Evolutionary conservation across 2,329 filamentous ascomycete genomes (phyloP).

Genomic region (Alternaria sp.): DNA sequence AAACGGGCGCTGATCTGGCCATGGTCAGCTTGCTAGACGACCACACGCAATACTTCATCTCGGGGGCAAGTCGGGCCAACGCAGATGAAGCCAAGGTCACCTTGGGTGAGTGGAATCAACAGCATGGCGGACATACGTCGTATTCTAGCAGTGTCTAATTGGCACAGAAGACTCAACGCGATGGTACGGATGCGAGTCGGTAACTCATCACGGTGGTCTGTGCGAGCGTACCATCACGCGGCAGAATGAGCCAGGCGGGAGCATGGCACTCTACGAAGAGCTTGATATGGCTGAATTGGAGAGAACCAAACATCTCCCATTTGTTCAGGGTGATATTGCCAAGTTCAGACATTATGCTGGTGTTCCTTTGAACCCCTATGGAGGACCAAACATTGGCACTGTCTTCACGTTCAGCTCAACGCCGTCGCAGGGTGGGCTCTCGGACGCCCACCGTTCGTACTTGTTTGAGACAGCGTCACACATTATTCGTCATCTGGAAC

Average conservation of each 20-base stretch:
- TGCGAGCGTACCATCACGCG: constrained; percentile 13
- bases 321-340: constrained; percentile 9
- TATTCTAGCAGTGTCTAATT: neutral
- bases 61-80: constrained; percentile 8
- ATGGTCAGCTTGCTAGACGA: constrained; percentile 13
- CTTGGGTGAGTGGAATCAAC: constrained; percentile 1
- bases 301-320: constrained; percentile 9
- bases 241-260: constrained; percentile 4
- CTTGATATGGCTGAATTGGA: constrained; percentile 7
- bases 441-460: neutral
- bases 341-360: constrained; percentile 12
- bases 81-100: constrained; percentile 6
- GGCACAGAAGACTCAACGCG: constrained; percentile 3
- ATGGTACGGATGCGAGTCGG: constrained; percentile 15
- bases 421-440: constrained; percentile 2
- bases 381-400: constrained; percentile 11
- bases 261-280: constrained; percentile 11
- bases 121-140: neutral
- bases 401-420: constrained; percentile 7
- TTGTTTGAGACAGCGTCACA: constrained; percentile 6
- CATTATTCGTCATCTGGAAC: constrained; percentile 10
- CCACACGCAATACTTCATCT: constrained; percentile 13
- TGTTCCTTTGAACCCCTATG: constrained; percentile 10
- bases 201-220: constrained; percentile 10
- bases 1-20: constrained; percentile 6